Percentiles rank a stretch among this genome's conserved stretches.
These are phyloP conservation scores for Hygrophorus pudorinus DNA, from an alignment of 768 basidiomycete genomes.

Conservation along the genomic window DNA sequence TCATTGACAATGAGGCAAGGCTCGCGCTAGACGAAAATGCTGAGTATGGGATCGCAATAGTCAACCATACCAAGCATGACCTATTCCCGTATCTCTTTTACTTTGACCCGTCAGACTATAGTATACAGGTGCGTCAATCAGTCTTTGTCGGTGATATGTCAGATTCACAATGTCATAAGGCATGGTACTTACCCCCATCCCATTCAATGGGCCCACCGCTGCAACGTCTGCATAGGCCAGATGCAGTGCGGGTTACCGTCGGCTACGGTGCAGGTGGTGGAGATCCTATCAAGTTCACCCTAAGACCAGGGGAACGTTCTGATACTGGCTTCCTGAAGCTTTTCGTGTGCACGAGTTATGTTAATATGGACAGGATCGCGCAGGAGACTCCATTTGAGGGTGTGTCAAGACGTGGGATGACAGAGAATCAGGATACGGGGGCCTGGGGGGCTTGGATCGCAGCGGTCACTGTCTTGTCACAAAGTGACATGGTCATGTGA, in stretches of 20 bases:
- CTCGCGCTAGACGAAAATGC: constrained; percentile 12
- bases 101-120: constrained; percentile 30
- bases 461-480: background rate
- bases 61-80: constrained; percentile 20
- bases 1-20: background rate
- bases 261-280: constrained; percentile 30
- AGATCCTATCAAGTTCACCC: constrained; percentile 20
- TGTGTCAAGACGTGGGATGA: background rate
- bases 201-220: constrained; percentile 1
- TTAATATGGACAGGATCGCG: background rate
- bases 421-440: background rate
- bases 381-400: background rate
- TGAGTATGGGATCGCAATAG: constrained; percentile 24
- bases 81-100: constrained; percentile 32
- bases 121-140: constrained; percentile 13
- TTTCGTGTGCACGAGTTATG: constrained; percentile 14
- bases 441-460: background rate
- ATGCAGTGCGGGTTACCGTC: constrained; percentile 14
- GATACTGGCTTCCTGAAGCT: constrained; percentile 37
- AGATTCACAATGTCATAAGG: background rate
- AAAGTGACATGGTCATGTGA: too few relatives aligned
- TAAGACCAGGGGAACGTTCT: constrained; percentile 19
- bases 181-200: constrained; percentile 19
- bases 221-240: background rate
- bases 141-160: background rate